Conservation (phyloP, 768 basidiomycete genomes). For the Phlebiopsis flavidoalba region DNA sequence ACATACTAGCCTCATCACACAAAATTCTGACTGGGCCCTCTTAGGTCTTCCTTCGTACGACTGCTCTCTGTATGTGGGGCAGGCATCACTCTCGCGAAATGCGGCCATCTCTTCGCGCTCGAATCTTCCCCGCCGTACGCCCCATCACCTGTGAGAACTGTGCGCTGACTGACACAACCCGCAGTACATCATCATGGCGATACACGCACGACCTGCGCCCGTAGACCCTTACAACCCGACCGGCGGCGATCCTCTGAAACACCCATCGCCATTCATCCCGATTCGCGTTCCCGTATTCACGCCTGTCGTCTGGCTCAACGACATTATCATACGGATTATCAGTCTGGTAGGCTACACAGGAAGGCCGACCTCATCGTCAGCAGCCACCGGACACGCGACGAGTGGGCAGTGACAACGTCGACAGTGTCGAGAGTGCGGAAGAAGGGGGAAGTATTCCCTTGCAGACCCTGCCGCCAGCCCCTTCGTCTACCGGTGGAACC, state of each 20-base stretch:
- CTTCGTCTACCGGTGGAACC: not conserved
- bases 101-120: slow-evolving; percentile 79
- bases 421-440: slow-evolving; percentile 60
- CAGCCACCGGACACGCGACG: slow-evolving; percentile 8
- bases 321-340: slow-evolving; percentile 57
- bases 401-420: slow-evolving; percentile 39
- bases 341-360: slow-evolving; percentile 38
- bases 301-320: slow-evolving; percentile 69
- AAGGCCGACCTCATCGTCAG: slow-evolving; percentile 18
- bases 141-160: not conserved
- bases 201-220: slow-evolving; percentile 70
- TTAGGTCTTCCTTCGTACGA: slow-evolving; percentile 67
- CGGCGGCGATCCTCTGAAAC: slow-evolving; percentile 40
- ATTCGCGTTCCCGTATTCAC: slow-evolving; percentile 77
- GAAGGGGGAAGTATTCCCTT: slow-evolving; percentile 7
- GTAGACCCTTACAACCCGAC: slow-evolving; percentile 69
- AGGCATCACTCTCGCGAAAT: slow-evolving; percentile 71
- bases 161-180: slow-evolving; percentile 5
- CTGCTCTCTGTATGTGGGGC: slow-evolving; percentile 68
- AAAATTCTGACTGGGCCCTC: not conserved
- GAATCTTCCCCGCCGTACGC: slow-evolving; percentile 73
- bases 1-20: no score
- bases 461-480: not conserved
- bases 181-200: slow-evolving; percentile 83
- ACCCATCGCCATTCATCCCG: slow-evolving; percentile 75